Conservation (phyloP, 345 rosid species). For the Populus alba region DNA sequence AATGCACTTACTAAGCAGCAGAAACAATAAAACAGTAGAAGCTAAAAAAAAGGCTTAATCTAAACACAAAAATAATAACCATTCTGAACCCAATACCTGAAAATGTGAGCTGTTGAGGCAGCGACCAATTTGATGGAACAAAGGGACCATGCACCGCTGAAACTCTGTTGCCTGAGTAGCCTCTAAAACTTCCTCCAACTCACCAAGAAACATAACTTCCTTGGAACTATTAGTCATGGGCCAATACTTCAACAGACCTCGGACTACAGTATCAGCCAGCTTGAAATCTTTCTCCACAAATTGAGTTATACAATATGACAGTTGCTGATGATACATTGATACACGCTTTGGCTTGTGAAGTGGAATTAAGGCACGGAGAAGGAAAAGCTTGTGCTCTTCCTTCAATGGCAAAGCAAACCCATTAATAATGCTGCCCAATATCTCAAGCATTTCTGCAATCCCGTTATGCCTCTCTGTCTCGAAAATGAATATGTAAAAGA, state of each 20-base stretch:
- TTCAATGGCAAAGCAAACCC: conserved; percentile 82
- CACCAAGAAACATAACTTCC: conserved; percentile 83
- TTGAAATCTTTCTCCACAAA: conserved; percentile 81
- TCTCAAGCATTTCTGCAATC: conserved; percentile 72
- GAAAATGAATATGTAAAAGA: conserved; percentile 67
- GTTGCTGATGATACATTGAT: conserved; percentile 67
- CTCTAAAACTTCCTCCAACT: conserved; percentile 78
- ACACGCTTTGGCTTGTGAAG: conserved; percentile 76
- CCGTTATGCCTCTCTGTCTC: conserved; percentile 74
- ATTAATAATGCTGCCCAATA: conserved; percentile 72
- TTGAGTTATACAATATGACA: conserved; percentile 74
- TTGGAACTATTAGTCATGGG: conserved; percentile 73
- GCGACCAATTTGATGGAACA: conserved; percentile 53
- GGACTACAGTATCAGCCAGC: conserved; percentile 71
- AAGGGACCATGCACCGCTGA: conserved; percentile 74
- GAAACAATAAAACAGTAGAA: neutral
- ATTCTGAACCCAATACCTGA: conserved; percentile 46
- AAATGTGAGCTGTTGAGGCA: conserved; percentile 79
- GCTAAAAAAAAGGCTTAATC: neutral
- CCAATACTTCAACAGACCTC: conserved; percentile 73
- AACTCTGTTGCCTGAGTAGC: conserved; percentile 79
- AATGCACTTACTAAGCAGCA: neutral
- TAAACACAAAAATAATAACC: neutral
- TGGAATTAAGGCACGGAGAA: conserved; percentile 70
- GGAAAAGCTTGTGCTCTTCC: conserved; percentile 83